These are phyloP conservation scores for Amorphotheca resinae DNA, from an alignment of 495 filamentous ascomycete genomes.

Conservation along the genomic window DNA sequence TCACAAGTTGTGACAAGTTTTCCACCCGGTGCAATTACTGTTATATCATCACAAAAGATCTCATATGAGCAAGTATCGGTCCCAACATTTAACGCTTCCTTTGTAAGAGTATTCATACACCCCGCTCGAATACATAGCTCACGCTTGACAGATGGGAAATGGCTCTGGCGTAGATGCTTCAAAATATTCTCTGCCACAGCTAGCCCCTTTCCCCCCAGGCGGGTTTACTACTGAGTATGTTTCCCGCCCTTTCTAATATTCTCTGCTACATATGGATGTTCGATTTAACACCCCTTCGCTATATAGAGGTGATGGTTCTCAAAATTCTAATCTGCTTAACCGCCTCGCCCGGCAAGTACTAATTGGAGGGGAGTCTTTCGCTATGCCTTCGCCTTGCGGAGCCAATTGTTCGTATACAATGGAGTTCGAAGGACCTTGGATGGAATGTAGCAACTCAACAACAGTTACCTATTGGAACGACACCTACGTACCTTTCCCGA, in stretches of 20 bases:
- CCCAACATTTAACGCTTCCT: conserved; percentile 12
- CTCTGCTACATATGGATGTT: too few relatives aligned
- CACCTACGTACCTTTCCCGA: background rate
- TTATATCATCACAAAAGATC: background rate
- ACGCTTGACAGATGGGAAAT: conserved; percentile 11
- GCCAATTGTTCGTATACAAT: conserved; percentile 16
- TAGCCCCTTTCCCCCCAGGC: background rate
- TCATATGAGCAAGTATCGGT: background rate
- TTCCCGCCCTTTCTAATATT: background rate
- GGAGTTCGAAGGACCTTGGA: conserved; percentile 8
- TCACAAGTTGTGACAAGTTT: conserved; percentile 10
- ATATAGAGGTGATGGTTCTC: background rate
- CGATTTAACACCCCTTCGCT: background rate
- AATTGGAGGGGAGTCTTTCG: conserved; percentile 2
- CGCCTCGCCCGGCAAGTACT: conserved; percentile 4
- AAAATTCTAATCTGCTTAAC: conserved; percentile 1
- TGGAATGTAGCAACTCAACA: conserved; percentile 11
- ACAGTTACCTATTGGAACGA: background rate
- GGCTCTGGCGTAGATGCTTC: conserved; percentile 8
- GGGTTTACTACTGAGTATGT: conserved; percentile 8
- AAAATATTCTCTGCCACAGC: background rate
- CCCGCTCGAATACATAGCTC: background rate
- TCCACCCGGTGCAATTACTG: conserved; percentile 14
- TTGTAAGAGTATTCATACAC: conserved; percentile 3
- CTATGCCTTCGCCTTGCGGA: conserved; percentile 8